Base-by-base conservation (phyloP, 2,329 filamentous ascomycete species). In the Macrophomina pseudophaseolina region DNA sequence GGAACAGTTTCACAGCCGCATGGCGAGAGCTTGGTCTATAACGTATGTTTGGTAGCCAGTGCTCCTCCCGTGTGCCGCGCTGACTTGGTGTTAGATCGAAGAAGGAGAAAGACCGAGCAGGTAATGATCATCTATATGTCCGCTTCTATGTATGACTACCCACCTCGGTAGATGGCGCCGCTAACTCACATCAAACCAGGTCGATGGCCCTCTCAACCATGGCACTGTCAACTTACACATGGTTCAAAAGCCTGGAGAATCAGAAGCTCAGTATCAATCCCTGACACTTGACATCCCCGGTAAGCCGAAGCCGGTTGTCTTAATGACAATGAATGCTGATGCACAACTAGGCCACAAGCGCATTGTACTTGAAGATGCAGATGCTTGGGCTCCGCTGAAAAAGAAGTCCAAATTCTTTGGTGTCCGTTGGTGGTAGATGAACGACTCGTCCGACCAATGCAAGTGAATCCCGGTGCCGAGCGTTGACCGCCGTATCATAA, bases 201-300 rank as follows among this genome's bases (percentile, higher is more conserved):
- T 97, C 46, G 89, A 94, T 75, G 94, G 94, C 0, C 90, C 91
- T 2, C 81, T 86, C 40, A 91, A 90, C 64, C 86, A 86, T 32
- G 94, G 94, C 14, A 83, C 89, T 0, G 93, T 93, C 6, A 84
- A 88, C 70, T 81, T 97, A 64, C 93, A 97, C 76, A 88, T 97
- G 85, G 85, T 90, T 54, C 92, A 89, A 77, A 82, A 83, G 42
- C 83, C 86, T 1, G 88, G 88, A 38, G 84, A 88, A 44, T 79
- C 83, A 60, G 88, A 92, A 48, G 93, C 88, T 75, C 86, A 91
- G 72, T 97, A 97, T 79, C 88, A 89, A 74, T 88, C 93, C 74
- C 83, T 98, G 49, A 91, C 88, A 63, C 76, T 98, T 54, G 93
- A 97, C 77, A 87, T 97, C 32, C 89, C 86, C 71, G 93, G 92